These are phyloP conservation scores for Metschnikowia santaceciliae DNA, from an alignment of 805 yeast species.

Conservation along the genomic window DNA sequence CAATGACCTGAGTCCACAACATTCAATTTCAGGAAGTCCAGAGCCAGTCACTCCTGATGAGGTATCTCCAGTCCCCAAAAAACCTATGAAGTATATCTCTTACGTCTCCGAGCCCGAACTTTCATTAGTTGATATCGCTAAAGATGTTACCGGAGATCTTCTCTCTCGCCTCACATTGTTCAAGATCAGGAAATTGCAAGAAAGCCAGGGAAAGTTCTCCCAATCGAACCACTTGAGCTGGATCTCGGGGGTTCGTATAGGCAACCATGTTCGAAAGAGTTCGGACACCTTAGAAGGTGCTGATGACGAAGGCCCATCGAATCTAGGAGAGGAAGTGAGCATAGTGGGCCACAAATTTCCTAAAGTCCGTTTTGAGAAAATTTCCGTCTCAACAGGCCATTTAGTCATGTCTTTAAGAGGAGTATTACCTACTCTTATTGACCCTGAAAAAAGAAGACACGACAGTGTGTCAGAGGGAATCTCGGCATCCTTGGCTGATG, in stretches of 20 bases:
- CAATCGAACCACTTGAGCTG: constrained; percentile 73
- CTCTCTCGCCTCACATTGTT: constrained; percentile 36
- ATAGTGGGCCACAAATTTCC: constrained; percentile 86
- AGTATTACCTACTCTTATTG: constrained; percentile 22
- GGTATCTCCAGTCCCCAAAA: neutral
- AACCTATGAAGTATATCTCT: constrained; percentile 23
- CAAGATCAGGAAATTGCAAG: constrained; percentile 35
- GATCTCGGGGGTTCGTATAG: constrained; percentile 89
- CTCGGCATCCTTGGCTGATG: neutral
- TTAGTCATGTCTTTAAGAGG: constrained; percentile 77
- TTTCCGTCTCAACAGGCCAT: constrained; percentile 82
- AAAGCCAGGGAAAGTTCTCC: constrained; percentile 32
- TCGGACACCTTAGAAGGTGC: constrained; percentile 9
- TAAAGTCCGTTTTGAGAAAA: constrained; percentile 77
- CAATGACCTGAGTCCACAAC: constrained; percentile 2
- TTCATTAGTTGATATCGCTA: constrained; percentile 28
- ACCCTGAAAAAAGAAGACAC: constrained; percentile 1
- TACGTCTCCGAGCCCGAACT: constrained; percentile 37
- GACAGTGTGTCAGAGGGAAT: neutral
- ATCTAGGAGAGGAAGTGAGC: constrained; percentile 89
- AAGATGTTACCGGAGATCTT: constrained; percentile 31
- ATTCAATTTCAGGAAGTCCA: constrained; percentile 6
- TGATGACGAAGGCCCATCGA: constrained; percentile 44
- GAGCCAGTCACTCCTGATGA: constrained; percentile 10
- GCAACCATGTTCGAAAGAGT: constrained; percentile 38